Evolutionary conservation across 495 filamentous ascomycete genomes (phyloP).

Genomic region (Monascus purpureus): DNA sequence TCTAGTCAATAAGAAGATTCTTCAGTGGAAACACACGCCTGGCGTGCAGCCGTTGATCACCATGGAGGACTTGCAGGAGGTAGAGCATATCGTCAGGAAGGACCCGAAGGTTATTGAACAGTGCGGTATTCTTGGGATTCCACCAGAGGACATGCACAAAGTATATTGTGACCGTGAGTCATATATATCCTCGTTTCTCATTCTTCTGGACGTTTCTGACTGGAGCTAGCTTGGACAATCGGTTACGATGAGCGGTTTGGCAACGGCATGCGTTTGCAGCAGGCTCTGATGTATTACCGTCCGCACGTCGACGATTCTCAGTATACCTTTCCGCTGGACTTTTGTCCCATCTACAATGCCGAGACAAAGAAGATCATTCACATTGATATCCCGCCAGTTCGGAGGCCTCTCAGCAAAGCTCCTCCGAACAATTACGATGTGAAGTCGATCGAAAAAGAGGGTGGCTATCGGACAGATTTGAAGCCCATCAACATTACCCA

Average conservation of each 20-base stretch:
- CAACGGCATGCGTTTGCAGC: constrained; percentile 65
- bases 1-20: constrained; percentile 53
- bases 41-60: constrained; percentile 87
- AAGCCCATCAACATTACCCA: constrained; percentile 96
- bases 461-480: constrained; percentile 64
- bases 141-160: constrained; percentile 76
- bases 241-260: constrained; percentile 90
- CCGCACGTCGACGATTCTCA: constrained; percentile 77
- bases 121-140: constrained; percentile 76
- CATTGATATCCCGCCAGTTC: constrained; percentile 75
- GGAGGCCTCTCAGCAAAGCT: constrained; percentile 62
- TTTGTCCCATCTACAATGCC: constrained; percentile 84
- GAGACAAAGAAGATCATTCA: constrained; percentile 72
- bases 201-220: constrained; percentile 1
- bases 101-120: constrained; percentile 89
- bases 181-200: not conserved
- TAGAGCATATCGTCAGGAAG: constrained; percentile 67
- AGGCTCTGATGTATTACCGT: constrained; percentile 92
- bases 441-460: constrained; percentile 54
- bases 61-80: constrained; percentile 83
- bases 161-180: constrained; percentile 77
- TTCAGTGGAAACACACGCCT: constrained; percentile 61
- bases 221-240: constrained; percentile 75
- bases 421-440: constrained; percentile 70
- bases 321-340: constrained; percentile 85